phyloP scores from a whole-genome alignment of 2,329 filamentous ascomycete species.

The Monilinia fructicola region DNA sequence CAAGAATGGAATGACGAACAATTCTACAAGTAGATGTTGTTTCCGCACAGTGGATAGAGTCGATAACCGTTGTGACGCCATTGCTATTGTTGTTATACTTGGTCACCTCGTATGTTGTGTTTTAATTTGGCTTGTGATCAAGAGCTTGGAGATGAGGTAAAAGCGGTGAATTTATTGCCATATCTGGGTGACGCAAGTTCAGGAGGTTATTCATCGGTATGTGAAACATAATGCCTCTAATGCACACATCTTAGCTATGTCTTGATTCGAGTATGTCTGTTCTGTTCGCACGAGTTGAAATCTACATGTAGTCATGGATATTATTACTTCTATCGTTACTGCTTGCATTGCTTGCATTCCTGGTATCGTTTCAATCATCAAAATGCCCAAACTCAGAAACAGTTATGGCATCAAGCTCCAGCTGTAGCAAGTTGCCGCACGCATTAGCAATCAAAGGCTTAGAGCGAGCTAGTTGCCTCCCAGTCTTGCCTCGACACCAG shows the following conservation, averaged over 20 bases:
- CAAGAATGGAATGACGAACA: slow-evolving; percentile 29
- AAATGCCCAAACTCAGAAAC: not conserved
- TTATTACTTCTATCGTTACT: slow-evolving; percentile 19
- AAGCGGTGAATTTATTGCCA: slow-evolving; percentile 27
- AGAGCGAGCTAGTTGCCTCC: slow-evolving; percentile 36
- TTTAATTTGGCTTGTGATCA: slow-evolving; percentile 13
- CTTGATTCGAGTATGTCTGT: not conserved
- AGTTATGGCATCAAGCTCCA: not conserved
- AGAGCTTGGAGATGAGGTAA: slow-evolving; percentile 19
- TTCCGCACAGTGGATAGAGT: slow-evolving; percentile 38
- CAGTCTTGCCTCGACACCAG: slow-evolving; percentile 72
- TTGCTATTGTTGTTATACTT: slow-evolving; percentile 23
- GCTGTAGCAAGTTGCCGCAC: not conserved
- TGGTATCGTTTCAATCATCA: slow-evolving; percentile 17
- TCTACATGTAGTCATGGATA: slow-evolving; percentile 14
- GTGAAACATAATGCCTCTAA: slow-evolving; percentile 6
- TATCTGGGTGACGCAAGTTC: not conserved
- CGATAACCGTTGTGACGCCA: slow-evolving; percentile 34
- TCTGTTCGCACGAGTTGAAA: not conserved
- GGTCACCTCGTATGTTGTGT: slow-evolving; percentile 18
- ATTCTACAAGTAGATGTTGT: slow-evolving; percentile 41
- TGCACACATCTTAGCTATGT: not conserved
- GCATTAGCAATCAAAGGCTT: not conserved
- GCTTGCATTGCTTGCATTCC: not conserved
- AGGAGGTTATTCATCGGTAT: slow-evolving; percentile 2